phyloP scores from a whole-genome alignment of 2,329 filamentous ascomycete genomes.

The Sordariomycetes sp. region DNA sequence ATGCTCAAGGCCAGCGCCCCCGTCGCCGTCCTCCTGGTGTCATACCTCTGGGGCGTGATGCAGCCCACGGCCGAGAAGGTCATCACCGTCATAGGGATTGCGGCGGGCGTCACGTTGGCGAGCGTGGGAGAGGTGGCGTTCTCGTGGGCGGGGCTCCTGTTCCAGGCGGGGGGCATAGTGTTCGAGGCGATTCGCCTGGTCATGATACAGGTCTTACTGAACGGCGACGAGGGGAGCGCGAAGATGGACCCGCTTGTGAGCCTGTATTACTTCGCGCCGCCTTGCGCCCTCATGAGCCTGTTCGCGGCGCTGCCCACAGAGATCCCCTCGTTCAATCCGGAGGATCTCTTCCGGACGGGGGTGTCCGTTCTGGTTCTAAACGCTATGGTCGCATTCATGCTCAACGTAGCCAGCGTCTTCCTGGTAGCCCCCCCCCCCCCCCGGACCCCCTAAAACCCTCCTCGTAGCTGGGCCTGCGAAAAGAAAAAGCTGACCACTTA shows the following conservation, averaged over 20 bases:
- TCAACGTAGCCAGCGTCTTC: constrained; percentile 81
- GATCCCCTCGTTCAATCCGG: constrained; percentile 52
- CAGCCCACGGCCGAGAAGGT: constrained; percentile 32
- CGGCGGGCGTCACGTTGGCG: constrained; percentile 39
- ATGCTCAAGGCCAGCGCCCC: constrained; percentile 62
- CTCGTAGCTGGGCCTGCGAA: no score
- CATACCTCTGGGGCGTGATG: constrained; percentile 48
- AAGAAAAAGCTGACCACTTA: no score
- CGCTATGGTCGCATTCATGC: constrained; percentile 65
- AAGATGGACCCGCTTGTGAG: constrained; percentile 86
- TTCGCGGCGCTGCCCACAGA: constrained; percentile 61
- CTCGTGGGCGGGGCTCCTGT: constrained; percentile 53
- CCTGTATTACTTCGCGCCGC: constrained; percentile 81
- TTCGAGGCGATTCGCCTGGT: constrained; percentile 75
- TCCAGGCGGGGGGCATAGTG: constrained; percentile 63
- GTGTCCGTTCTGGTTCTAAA: constrained; percentile 58
- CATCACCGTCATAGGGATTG: constrained; percentile 39
- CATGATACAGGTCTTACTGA: constrained; percentile 78
- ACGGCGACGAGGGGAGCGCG: constrained; percentile 59
- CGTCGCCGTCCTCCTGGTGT: constrained; percentile 54
- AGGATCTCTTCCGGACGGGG: constrained; percentile 56
- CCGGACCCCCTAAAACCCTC: not conserved
- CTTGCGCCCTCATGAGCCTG: constrained; percentile 73
- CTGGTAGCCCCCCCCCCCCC: constrained; percentile 45
- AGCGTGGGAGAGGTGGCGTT: constrained; percentile 58